Percentiles rank a stretch among this genome's conserved stretches.
Conservation (phyloP, 441 rosid species). For the Syzygium malaccense region DNA sequence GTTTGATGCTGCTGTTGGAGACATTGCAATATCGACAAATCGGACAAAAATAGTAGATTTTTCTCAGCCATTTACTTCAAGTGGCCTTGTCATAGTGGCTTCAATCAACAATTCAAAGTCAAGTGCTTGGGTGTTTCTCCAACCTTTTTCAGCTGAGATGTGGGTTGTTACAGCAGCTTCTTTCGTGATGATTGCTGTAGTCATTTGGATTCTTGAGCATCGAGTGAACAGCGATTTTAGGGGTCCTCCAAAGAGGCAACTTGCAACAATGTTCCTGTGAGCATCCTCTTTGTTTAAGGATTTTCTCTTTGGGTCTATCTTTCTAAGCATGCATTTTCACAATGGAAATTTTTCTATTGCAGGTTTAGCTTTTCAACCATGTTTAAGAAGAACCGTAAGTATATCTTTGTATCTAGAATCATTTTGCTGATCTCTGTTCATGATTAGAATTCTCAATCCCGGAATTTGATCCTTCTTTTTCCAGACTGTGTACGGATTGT, state of each 20-base stretch:
- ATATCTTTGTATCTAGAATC: background rate
- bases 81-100: slow-evolving; percentile 87
- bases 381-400: slow-evolving; percentile 70
- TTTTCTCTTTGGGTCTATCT: background rate
- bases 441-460: background rate
- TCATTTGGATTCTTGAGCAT: slow-evolving; percentile 82
- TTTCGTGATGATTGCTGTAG: slow-evolving; percentile 58
- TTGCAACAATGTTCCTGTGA: slow-evolving; percentile 55
- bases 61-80: slow-evolving; percentile 71
- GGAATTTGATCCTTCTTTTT: background rate
- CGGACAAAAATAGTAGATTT: slow-evolving; percentile 70
- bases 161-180: slow-evolving; percentile 63
- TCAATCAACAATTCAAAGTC: slow-evolving; percentile 29
- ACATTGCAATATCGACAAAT: slow-evolving; percentile 66
- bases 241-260: slow-evolving; percentile 67
- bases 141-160: slow-evolving; percentile 58
- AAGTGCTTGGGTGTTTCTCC: slow-evolving; percentile 65
- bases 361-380: slow-evolving; percentile 89
- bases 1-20: slow-evolving; percentile 85
- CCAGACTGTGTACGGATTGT: background rate
- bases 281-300: slow-evolving; percentile 3
- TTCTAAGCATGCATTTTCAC: background rate
- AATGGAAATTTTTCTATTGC: slow-evolving; percentile 14
- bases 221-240: slow-evolving; percentile 71
- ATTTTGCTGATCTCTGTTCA: background rate